Conservation (phyloP, 768 basidiomycete species). For the Nevesoporus exiguus region DNA sequence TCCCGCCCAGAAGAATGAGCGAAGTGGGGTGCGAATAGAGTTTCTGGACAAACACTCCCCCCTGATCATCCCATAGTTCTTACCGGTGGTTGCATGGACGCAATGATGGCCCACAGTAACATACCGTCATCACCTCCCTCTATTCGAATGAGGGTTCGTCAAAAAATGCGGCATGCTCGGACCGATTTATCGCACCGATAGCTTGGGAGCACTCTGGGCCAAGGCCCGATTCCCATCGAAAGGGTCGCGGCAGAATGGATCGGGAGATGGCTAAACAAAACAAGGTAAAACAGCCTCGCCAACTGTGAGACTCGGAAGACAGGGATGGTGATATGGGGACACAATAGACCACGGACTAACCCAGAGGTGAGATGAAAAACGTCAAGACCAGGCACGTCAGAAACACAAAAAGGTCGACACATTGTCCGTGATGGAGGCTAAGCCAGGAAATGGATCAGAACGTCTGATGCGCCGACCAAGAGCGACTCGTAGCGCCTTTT, state of each 20-base stretch:
- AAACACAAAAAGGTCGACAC: neutral
- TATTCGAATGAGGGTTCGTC: neutral
- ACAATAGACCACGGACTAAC: neutral
- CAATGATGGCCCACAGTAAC: neutral
- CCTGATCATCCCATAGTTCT: conserved; percentile 8
- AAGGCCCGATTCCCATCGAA: conserved; percentile 16
- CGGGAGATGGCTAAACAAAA: neutral
- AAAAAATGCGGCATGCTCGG: conserved; percentile 1
- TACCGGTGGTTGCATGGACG: conserved; percentile 10
- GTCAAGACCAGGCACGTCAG: conserved; percentile 18
- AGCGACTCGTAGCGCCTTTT: neutral
- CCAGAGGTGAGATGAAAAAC: neutral
- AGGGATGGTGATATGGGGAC: neutral
- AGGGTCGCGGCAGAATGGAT: conserved; percentile 15
- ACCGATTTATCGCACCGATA: conserved; percentile 4
- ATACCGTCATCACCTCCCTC: conserved; percentile 12
- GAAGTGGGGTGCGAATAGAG: neutral
- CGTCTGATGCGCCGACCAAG: conserved; percentile 20
- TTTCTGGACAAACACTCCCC: neutral
- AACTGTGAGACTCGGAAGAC: neutral
- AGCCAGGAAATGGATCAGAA: conserved; percentile 6
- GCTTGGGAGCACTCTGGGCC: neutral
- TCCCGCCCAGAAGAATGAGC: neutral
- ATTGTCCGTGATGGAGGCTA: conserved; percentile 15
- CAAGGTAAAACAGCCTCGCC: neutral